Evolutionary conservation across 2,329 filamentous ascomycete species (phyloP).

Genomic region (Stemphylium vesicarium): DNA sequence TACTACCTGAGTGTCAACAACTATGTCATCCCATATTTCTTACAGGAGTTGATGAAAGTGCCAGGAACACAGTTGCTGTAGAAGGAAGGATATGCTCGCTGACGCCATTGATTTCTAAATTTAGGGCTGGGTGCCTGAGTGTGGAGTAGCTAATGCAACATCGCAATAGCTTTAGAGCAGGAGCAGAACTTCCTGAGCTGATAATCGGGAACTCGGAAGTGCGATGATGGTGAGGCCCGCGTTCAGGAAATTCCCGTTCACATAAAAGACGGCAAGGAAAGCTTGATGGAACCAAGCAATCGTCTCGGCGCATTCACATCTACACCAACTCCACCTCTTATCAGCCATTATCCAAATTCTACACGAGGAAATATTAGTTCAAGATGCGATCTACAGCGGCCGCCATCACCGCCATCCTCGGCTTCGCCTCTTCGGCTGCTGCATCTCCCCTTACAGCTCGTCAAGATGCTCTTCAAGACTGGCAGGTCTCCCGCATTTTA

Average conservation of each 20-base stretch:
- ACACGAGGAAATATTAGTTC: not conserved
- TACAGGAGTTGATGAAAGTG: not conserved
- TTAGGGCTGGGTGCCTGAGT: conserved; percentile 8
- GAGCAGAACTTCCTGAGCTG: not conserved
- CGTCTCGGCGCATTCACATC: not conserved
- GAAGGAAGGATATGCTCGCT: not conserved
- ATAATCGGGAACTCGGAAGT: not conserved
- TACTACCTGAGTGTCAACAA: not conserved
- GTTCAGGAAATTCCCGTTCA: too few species aligned
- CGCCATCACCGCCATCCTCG: conserved; percentile 14
- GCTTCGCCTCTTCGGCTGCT: conserved; percentile 9
- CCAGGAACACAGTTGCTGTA: not conserved
- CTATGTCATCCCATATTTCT: not conserved
- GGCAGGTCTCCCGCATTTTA: conserved; percentile 23
- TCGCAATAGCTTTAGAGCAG: not conserved
- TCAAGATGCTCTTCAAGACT: conserved; percentile 25
- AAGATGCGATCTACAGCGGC: conserved; percentile 21
- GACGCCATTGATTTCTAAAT: conserved; percentile 6
- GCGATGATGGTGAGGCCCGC: too few species aligned
- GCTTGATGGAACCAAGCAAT: too few species aligned
- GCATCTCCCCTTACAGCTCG: conserved; percentile 20
- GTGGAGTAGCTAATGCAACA: conserved; percentile 5
- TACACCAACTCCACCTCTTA: not conserved
- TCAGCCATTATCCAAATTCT: not conserved
- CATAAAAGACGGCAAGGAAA: too few species aligned